A percentile compares a stretch with the other conserved stretches of the same genome.
Evolutionary conservation across 306 rosid genomes (phyloP).

Genomic region (Malus fusca): DNA sequence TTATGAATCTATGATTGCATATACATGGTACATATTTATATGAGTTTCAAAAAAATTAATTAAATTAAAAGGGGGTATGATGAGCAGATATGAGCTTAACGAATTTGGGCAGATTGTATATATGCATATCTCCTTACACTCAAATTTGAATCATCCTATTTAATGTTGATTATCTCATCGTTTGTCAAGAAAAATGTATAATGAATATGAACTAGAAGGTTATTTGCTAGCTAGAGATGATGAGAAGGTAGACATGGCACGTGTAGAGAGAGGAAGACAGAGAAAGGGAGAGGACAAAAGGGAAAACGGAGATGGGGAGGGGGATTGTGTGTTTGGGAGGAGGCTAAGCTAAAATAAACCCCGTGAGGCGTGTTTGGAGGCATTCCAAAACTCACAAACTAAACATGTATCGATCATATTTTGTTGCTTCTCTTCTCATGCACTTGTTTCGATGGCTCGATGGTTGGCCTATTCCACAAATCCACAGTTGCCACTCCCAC

Average conservation of each 20-base stretch:
- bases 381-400: slow-evolving; percentile 44
- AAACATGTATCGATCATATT: not conserved
- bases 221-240: not conserved
- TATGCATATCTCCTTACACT: not conserved
- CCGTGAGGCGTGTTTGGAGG: slow-evolving; percentile 99
- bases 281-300: slow-evolving; percentile 9
- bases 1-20: not conserved
- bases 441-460: slow-evolving; percentile 3
- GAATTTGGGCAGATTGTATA: not conserved
- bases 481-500: not conserved
- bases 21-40: not conserved
- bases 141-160: not conserved
- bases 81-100: not conserved
- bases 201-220: not conserved
- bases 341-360: slow-evolving; percentile 28
- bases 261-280: slow-evolving; percentile 60
- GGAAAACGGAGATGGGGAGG: slow-evolving; percentile 9
- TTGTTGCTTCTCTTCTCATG: slow-evolving; percentile 47
- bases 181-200: no score
- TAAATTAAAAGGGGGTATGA: not conserved
- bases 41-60: slow-evolving; percentile 16
- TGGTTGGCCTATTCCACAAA: not conserved
- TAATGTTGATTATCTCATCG: not conserved
- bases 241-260: slow-evolving; percentile 46
- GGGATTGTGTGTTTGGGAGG: not conserved